A percentile compares a stretch with the other conserved stretches of the same genome.
These are phyloP conservation scores for Juncus inflexus DNA, from an alignment of 176 grass and related monocot species.

Conservation along the genomic window DNA sequence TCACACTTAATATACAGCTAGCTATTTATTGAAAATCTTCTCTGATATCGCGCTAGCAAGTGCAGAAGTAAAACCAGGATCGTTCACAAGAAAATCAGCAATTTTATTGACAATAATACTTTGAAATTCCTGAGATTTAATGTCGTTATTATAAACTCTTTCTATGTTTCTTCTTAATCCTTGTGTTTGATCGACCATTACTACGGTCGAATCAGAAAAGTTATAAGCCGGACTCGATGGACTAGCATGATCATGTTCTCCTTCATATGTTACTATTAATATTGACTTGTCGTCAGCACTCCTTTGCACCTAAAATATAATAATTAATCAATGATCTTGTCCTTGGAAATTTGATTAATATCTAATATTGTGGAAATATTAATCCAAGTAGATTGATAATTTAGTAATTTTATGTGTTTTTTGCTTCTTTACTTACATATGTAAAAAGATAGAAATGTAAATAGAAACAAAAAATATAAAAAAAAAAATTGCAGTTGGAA, in stretches of 20 bases:
- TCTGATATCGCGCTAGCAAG: slow-evolving; percentile 51
- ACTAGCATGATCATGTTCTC: slow-evolving; percentile 79
- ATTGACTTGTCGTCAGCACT: slow-evolving; percentile 77
- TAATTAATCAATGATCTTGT: too few species aligned
- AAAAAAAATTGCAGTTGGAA: too few species aligned
- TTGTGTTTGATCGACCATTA: slow-evolving; percentile 62
- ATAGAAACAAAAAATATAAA: too few species aligned
- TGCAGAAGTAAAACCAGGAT: slow-evolving; percentile 50
- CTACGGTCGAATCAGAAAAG: not conserved
- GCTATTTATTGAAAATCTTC: not conserved
- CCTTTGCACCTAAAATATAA: slow-evolving; percentile 60
- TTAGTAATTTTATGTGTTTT: not conserved
- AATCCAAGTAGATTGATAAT: slow-evolving; percentile 1
- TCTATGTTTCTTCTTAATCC: slow-evolving; percentile 28
- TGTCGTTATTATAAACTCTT: slow-evolving; percentile 28
- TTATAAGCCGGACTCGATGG: slow-evolving; percentile 35
- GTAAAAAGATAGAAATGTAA: too few species aligned
- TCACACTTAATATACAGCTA: too few species aligned
- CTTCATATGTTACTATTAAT: slow-evolving; percentile 79
- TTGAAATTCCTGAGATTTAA: slow-evolving; percentile 53
- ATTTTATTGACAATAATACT: slow-evolving; percentile 55
- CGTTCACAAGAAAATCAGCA: slow-evolving; percentile 48
- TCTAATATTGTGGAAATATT: not conserved
- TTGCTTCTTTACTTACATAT: not conserved
- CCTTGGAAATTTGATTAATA: too few species aligned